phyloP scores from a whole-genome alignment of 2,329 filamentous ascomycete genomes.

The Microdochium paspali region DNA sequence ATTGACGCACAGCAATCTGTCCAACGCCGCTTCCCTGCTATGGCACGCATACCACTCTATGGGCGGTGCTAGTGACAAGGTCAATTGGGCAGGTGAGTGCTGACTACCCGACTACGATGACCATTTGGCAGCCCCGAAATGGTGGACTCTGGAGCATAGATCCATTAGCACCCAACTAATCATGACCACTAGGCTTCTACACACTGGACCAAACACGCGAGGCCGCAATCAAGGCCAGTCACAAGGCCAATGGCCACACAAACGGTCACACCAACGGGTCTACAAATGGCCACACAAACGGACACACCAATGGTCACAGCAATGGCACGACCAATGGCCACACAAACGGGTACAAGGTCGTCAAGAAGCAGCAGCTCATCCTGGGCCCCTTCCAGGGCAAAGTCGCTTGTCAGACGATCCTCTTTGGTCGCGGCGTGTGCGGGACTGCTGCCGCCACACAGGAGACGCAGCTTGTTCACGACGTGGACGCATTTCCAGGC shows the following conservation, averaged over 20 bases:
- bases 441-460: constrained; percentile 54
- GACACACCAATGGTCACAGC: too few relatives aligned
- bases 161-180: background rate
- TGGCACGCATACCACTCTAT: constrained; percentile 75
- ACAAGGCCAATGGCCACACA: constrained; percentile 1
- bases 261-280: background rate
- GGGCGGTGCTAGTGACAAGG: constrained; percentile 50
- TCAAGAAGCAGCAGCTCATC: constrained; percentile 43
- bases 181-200: constrained; percentile 55
- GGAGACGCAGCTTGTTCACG: constrained; percentile 55
- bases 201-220: constrained; percentile 41
- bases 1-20: constrained; percentile 53
- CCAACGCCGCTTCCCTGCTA: constrained; percentile 65
- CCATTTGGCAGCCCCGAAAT: too few relatives aligned
- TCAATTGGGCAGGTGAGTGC: constrained; percentile 64
- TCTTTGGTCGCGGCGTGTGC: constrained; percentile 66
- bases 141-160: background rate
- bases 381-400: constrained; percentile 76
- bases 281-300: background rate
- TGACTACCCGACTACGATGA: too few relatives aligned
- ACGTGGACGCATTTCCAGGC: constrained; percentile 67
- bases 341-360: background rate
- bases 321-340: background rate
- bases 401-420: constrained; percentile 69
- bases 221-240: constrained; percentile 19